phyloP scores from a whole-genome alignment of 306 rosid species.

The Acacia melanoxylon region DNA sequence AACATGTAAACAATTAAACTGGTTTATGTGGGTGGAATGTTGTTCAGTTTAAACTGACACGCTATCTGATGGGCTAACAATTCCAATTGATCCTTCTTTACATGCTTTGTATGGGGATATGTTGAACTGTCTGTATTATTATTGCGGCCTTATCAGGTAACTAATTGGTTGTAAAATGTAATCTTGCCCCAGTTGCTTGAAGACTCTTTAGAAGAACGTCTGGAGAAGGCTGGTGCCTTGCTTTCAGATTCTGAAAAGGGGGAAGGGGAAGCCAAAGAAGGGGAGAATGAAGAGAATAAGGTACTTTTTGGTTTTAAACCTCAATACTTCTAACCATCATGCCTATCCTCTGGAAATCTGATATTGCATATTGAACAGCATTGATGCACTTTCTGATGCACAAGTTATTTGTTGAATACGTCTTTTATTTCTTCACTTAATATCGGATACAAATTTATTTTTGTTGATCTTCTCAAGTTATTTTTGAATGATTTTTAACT shows the following conservation, averaged over 20 bases:
- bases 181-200: constrained; percentile 69
- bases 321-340: not conserved
- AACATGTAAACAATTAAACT: too few species aligned
- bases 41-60: not conserved
- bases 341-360: not conserved
- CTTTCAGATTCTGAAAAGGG: constrained; percentile 85
- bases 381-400: constrained; percentile 3
- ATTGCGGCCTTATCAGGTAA: constrained; percentile 3
- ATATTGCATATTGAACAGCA: constrained; percentile 1
- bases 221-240: constrained; percentile 76
- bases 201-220: constrained; percentile 86
- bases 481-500: not conserved
- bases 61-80: too few species aligned
- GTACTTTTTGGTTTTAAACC: constrained; percentile 37
- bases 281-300: constrained; percentile 83
- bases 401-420: not conserved
- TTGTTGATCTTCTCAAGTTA: not conserved
- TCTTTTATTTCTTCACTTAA: constrained; percentile 2
- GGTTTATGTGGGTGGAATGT: not conserved
- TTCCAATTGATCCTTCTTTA: too few species aligned
- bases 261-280: constrained; percentile 87
- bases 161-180: constrained; percentile 25
- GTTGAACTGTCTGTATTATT: constrained; percentile 16
- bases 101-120: not conserved
- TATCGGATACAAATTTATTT: not conserved